Evolutionary conservation across 169 alveolate species (phyloP).

Genomic region (Amoebophrya sp.): DNA sequence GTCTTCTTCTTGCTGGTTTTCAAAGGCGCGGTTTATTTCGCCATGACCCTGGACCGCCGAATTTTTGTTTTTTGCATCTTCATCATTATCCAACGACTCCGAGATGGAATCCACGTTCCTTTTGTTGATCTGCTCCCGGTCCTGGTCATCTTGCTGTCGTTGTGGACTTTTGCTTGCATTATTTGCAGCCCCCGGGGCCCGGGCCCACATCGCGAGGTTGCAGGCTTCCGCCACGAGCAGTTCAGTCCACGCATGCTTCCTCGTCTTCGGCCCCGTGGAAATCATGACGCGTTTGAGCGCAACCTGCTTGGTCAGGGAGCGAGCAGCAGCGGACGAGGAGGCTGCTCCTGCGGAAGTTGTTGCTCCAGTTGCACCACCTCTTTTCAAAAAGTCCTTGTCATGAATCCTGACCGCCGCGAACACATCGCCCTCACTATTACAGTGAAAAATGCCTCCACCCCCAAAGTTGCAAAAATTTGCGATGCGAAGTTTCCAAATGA

Average conservation of each 20-base stretch:
- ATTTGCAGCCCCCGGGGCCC: too few relatives aligned
- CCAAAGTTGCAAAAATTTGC: too few relatives aligned
- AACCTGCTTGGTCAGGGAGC: background rate
- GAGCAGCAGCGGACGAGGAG: too few relatives aligned
- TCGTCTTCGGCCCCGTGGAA: conserved; percentile 1
- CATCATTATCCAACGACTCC: background rate
- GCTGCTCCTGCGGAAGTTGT: too few relatives aligned
- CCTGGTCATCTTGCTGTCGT: background rate
- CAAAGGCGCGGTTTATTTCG: background rate
- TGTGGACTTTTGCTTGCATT: too few relatives aligned
- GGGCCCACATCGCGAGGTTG: background rate
- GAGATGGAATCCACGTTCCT: background rate
- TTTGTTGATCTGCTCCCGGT: background rate
- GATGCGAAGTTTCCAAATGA: too few relatives aligned
- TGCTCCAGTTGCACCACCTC: too few relatives aligned
- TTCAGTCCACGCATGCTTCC: background rate
- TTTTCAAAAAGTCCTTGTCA: too few relatives aligned
- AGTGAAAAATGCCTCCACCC: too few relatives aligned
- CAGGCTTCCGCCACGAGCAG: background rate
- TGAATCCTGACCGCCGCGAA: background rate
- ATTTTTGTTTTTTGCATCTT: background rate
- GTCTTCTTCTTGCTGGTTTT: background rate
- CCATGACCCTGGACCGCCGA: background rate
- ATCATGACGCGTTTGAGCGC: background rate
- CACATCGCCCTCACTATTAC: conserved; percentile 23